These are phyloP conservation scores for Fusarium graminum DNA, from an alignment of 2,329 filamentous ascomycete species.

Conservation along the genomic window DNA sequence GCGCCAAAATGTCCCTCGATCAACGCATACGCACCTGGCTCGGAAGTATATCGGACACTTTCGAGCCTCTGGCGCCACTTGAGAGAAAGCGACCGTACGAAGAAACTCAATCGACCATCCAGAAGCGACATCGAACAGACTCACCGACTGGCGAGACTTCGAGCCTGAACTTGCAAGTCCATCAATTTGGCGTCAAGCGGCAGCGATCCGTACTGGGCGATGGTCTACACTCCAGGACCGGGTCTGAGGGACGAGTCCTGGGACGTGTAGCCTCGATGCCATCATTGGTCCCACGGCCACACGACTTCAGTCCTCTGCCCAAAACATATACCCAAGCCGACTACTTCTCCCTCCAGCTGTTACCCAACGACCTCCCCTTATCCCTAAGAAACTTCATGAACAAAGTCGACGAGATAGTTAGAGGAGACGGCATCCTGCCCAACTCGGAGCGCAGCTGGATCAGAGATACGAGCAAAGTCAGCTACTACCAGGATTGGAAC, in stretches of 20 bases:
- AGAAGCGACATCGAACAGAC: conserved; percentile 9
- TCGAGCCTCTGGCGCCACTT: not conserved
- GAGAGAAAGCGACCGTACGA: not conserved
- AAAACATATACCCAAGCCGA: not conserved
- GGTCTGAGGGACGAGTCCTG: too few relatives aligned
- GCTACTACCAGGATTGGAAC: not conserved
- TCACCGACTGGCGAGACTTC: not conserved
- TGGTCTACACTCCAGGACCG: not conserved
- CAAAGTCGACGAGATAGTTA: not conserved
- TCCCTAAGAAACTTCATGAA: not conserved
- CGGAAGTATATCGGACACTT: not conserved
- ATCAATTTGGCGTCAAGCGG: not conserved
- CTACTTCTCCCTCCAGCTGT: not conserved
- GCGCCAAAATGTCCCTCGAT: conserved; percentile 4
- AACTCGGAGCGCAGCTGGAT: not conserved
- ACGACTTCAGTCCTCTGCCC: not conserved
- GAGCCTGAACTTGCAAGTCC: not conserved
- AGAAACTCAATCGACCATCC: not conserved
- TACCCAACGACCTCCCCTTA: not conserved
- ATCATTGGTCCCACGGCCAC: not conserved
- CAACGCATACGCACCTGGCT: conserved; percentile 7
- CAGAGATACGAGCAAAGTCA: not conserved
- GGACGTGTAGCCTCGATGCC: not conserved
- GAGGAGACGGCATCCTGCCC: not conserved
- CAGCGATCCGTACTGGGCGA: not conserved